Conservation (phyloP, 495 filamentous ascomycete genomes). For the Hypoxylon fragiforme region DNA sequence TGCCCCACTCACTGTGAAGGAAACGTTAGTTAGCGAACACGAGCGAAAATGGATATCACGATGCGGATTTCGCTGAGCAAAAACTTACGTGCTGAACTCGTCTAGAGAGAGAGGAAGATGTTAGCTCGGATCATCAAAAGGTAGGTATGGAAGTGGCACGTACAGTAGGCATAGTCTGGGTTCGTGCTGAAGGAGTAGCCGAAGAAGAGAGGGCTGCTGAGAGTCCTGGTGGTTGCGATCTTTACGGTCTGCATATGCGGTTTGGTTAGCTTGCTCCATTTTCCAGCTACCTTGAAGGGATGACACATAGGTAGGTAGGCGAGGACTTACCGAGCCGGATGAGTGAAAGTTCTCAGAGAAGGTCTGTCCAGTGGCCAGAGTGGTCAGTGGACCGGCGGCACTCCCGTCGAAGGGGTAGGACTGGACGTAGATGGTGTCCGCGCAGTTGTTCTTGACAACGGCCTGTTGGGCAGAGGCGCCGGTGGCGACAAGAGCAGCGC, state of each 20-base stretch:
- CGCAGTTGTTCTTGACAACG: constrained; percentile 26
- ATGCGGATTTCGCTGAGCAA: background rate
- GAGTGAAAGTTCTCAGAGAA: constrained; percentile 25
- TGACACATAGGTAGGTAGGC: constrained; percentile 12
- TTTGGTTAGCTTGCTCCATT: constrained; percentile 4
- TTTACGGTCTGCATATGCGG: constrained; percentile 36
- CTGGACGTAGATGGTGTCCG: constrained; percentile 25
- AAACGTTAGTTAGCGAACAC: background rate
- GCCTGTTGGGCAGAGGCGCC: constrained; percentile 28
- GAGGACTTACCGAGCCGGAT: constrained; percentile 30
- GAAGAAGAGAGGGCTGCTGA: constrained; percentile 34
- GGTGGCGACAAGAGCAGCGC: constrained; percentile 16
- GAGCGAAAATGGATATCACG: background rate
- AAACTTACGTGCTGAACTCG: constrained; percentile 23
- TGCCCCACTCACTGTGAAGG: constrained; percentile 21
- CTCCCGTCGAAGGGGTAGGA: constrained; percentile 32
- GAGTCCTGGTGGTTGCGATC: constrained; percentile 40
- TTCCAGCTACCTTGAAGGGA: background rate
- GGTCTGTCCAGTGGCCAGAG: constrained; percentile 11
- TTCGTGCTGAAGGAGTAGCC: constrained; percentile 31
- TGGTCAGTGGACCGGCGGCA: constrained; percentile 15
- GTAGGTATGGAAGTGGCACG: constrained; percentile 6
- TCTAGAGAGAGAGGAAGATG: constrained; percentile 17
- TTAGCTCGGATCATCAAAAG: constrained; percentile 16
- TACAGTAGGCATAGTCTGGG: constrained; percentile 33